Evolutionary conservation across 306 rosid genomes (phyloP), one percentile per base, ranked within the genome.

Genomic region (Carpinus viminea): DNA sequence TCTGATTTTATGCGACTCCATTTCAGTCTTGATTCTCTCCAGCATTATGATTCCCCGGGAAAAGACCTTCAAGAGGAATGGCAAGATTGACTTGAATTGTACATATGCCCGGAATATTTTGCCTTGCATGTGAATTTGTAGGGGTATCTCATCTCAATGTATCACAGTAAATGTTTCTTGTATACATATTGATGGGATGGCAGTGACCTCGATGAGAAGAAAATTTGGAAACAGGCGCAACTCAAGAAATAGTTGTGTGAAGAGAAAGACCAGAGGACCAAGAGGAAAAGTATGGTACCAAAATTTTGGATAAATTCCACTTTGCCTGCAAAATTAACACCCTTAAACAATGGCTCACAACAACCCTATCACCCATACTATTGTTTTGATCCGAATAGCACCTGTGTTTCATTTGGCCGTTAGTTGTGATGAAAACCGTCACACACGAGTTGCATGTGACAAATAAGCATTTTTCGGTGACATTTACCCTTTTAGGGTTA

Each of bases 1-100:
- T 80, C 70, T 78, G 31, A 48, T 51, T 75, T 78, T 36, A 57
- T 56, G 55, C 78, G 47, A 78, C 70, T 70, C 82, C 66, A 72
- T 72, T 81, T 59, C 91, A 92, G 93, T 84, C 86, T 90, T 70
- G 90, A 87, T 65, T 73, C 91, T 85, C 85, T 89, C 79, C 74
- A 5, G 66, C 79, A 60, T 64, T 47, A 45, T 78, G 87, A 65
- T 83, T 80, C 85, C 57, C 86, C 83, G 3, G 72, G 51, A 62
- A 70, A 69, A 43, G 77, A 70, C 70, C 55, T 9, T 84, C 56
- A 80, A 70, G 56, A 9, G 36, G 89, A 8, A 38, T 31, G 21
- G 47, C 61, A 76, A 43, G 73, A 72, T 57, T 76, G 81, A 84
- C 69, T 46, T 3, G 34, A 52, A 68, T 76, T 57, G 43, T 68